These are phyloP conservation scores for Sequoia sempervirens DNA, from an alignment of 75 land plant genomes.

Conservation along the genomic window DNA sequence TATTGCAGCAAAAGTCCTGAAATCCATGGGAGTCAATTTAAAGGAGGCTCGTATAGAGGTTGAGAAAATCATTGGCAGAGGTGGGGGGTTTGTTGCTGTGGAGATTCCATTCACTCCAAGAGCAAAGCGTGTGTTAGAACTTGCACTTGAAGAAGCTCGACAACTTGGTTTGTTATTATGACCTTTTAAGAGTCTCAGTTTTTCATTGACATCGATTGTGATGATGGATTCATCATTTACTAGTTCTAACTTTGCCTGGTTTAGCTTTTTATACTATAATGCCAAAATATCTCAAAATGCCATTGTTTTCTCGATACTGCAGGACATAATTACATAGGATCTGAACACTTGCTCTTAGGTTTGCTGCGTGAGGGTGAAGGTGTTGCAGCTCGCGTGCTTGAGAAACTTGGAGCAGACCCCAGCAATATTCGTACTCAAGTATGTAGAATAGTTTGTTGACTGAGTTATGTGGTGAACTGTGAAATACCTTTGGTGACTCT, in stretches of 20 bases:
- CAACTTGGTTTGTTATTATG: conserved; percentile 54
- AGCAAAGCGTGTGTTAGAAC: conserved; percentile 90
- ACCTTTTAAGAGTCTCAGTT: not conserved
- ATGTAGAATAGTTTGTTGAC: conserved; percentile 1
- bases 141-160: conserved; percentile 84
- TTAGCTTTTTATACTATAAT: not conserved
- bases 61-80: conserved; percentile 93
- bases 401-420: conserved; percentile 87
- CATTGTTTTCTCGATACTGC: conserved; percentile 12
- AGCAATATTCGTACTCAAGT: conserved; percentile 92
- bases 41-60: conserved; percentile 97
- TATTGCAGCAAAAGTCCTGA: conserved; percentile 96
- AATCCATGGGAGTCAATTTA: conserved; percentile 95
- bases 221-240: not conserved
- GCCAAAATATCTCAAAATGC: not conserved
- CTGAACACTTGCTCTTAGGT: conserved; percentile 87
- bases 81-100: conserved; percentile 94
- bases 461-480: not conserved
- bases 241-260: not conserved
- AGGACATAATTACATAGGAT: conserved; percentile 96
- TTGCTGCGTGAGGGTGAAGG: conserved; percentile 91
- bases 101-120: conserved; percentile 97
- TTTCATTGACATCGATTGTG: not conserved
- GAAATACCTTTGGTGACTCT: not conserved
- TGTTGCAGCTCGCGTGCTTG: conserved; percentile 93